Evolutionary conservation across 1,139 yeast species (phyloP), one percentile per base, ranked within the genome.

Genomic region (Taphrina communis): DNA sequence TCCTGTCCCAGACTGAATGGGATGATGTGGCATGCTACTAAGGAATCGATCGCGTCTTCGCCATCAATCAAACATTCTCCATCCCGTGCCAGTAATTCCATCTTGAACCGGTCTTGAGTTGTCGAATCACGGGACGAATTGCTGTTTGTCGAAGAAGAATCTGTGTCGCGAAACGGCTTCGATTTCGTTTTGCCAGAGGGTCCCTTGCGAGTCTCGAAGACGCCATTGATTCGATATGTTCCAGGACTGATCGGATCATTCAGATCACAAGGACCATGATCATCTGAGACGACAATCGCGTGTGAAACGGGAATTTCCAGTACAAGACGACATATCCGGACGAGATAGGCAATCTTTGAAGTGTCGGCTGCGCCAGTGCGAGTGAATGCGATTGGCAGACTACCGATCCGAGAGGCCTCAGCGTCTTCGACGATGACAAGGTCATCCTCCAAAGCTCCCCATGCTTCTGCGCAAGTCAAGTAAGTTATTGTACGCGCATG

Each of bases 1-100:
- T 55, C 59, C 35, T 55, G 46, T 39, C 59, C 59, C n/a, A 55
- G 46, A 39, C 59, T 55, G 46, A 1, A 35, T 6, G 59, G 59
- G 14, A 55, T 48, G 14, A 55, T 55, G 38, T 55, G 59, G 6
- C 42, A 31, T 25, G 46, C 59, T 11, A 55, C 59, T 12, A 55
- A 21, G 38, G 39, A 7, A 9, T 31, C 21, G n/a, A 19, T 9
- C 7, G 7, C 46, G 19, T 35, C 46, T 7, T n/a, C 19, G 19
- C 48, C 48, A 44, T 8, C n/a, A n/a, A 44, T 1, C n/a, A n/a
- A n/a, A 44, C 48, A 44, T n/a, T 14, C 48, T 44, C 19, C 19
- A 44, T 44, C 48, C 19, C 48, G 5, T 44, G n/a, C 19, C 19
- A 44, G n/a, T 12, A 44, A n/a, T 12, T 12, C 48, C 19, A 14